A percentile compares a stretch with the other conserved stretches of the same genome.
Conservation (phyloP, 345 rosid genomes). For the Rubroshorea leprosula region DNA sequence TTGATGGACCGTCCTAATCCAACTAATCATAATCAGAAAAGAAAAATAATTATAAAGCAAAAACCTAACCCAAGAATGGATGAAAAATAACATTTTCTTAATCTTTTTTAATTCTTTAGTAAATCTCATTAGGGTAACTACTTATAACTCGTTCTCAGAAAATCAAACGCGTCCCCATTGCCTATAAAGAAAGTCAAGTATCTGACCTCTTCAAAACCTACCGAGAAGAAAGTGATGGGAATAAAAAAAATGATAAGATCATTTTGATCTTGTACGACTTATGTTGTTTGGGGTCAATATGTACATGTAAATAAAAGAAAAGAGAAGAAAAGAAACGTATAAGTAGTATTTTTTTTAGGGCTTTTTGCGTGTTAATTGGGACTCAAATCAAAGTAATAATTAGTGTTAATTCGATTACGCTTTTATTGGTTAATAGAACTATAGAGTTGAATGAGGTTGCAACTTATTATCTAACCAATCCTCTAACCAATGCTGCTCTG, state of each 20-base stretch:
- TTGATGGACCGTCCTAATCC: too few relatives aligned
- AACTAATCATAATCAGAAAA: background rate
- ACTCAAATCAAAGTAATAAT: too few relatives aligned
- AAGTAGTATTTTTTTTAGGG: too few relatives aligned
- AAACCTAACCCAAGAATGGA: conserved; percentile 20
- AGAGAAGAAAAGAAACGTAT: background rate
- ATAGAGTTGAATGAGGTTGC: too few relatives aligned
- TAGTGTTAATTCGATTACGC: too few relatives aligned
- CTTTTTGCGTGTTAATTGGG: too few relatives aligned
- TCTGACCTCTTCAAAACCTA: conserved; percentile 28
- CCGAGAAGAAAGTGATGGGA: conserved; percentile 10
- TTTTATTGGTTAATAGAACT: too few relatives aligned
- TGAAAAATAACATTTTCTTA: background rate
- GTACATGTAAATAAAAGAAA: too few relatives aligned
- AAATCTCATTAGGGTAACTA: conserved; percentile 9
- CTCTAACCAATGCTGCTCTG: too few relatives aligned
- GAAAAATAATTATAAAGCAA: too few relatives aligned
- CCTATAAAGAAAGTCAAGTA: background rate
- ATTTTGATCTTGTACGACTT: background rate
- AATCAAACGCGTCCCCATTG: conserved; percentile 12
- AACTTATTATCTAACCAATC: too few relatives aligned
- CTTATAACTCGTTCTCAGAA: background rate
- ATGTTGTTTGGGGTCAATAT: background rate
- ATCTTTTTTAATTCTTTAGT: conserved; percentile 1
- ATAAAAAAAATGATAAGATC: too few relatives aligned